Conservation (phyloP, 164 flowering plant genomes). For the Vitis labrusca region DNA sequence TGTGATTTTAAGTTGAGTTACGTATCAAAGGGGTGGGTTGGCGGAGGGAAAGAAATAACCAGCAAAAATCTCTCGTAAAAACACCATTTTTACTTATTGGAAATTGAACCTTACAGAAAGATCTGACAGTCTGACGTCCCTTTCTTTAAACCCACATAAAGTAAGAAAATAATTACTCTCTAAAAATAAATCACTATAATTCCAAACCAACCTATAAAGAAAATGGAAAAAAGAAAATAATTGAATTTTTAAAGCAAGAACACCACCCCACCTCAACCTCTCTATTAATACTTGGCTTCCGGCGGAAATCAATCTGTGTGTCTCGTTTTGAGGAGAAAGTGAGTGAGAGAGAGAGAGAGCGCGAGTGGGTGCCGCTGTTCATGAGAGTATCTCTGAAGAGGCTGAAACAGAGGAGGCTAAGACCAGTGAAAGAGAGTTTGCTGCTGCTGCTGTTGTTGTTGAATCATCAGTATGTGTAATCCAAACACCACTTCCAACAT, state of each 20-base stretch:
- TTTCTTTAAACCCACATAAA: constrained; percentile 17
- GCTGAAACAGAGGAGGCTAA: neutral
- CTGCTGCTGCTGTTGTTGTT: too few relatives aligned
- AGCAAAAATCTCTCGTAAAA: constrained; percentile 7
- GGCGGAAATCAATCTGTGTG: constrained; percentile 7
- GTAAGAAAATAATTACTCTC: constrained; percentile 1
- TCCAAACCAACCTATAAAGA: neutral
- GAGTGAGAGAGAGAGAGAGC: constrained; percentile 1
- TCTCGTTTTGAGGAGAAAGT: neutral
- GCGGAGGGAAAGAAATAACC: neutral
- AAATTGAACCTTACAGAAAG: constrained; percentile 13
- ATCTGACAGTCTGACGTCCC: constrained; percentile 22
- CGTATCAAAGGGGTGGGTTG: neutral
- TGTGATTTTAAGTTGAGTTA: too few relatives aligned
- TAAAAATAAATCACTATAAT: neutral
- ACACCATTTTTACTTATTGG: constrained; percentile 14
- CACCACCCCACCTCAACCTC: constrained; percentile 1
- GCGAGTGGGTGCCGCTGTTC: constrained; percentile 5
- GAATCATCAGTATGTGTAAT: constrained; percentile 34
- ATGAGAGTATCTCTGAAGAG: constrained; percentile 18
- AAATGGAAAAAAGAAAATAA: neutral
- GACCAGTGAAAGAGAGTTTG: neutral
- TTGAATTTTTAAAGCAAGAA: neutral
- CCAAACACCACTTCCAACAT: constrained; percentile 15
- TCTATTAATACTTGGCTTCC: constrained; percentile 22